Evolutionary conservation across 306 rosid species (phyloP).

Genomic region (Begonia loranthoides): DNA sequence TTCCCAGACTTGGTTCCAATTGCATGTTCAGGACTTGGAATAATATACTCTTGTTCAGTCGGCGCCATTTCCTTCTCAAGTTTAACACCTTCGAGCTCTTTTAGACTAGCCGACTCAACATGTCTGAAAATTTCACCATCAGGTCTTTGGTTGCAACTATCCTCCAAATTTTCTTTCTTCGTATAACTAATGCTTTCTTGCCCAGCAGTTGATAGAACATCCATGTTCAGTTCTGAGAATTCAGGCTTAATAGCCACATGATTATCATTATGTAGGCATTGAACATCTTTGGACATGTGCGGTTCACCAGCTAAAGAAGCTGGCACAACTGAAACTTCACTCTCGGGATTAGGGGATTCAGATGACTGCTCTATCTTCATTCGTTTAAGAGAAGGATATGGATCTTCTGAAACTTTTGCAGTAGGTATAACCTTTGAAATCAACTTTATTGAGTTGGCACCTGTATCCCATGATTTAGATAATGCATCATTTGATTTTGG

Average conservation of each 20-base stretch:
- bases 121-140: constrained; percentile 26
- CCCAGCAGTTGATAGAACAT: constrained; percentile 24
- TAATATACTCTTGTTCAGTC: constrained; percentile 41
- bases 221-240: constrained; percentile 46
- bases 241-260: constrained; percentile 45
- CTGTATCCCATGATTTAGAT: constrained; percentile 34
- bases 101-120: constrained; percentile 37
- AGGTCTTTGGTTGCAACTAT: constrained; percentile 26
- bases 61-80: constrained; percentile 53
- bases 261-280: constrained; percentile 29
- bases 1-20: constrained; percentile 87
- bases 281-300: constrained; percentile 32
- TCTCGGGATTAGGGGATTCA: constrained; percentile 38
- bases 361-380: constrained; percentile 66
- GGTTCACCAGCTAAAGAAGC: constrained; percentile 34
- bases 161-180: constrained; percentile 32
- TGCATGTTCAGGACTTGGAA: constrained; percentile 38
- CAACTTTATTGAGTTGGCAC: constrained; percentile 27
- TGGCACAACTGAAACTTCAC: constrained; percentile 34
- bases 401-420: constrained; percentile 52
- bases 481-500: constrained; percentile 41
- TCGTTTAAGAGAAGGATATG: constrained; percentile 68
- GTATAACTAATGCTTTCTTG: constrained; percentile 34
- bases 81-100: constrained; percentile 47
- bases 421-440: constrained; percentile 27